These are phyloP conservation scores for Ampelocalamus luodianensis DNA, from an alignment of 176 grass and related monocot genomes.

Conservation along the genomic window DNA sequence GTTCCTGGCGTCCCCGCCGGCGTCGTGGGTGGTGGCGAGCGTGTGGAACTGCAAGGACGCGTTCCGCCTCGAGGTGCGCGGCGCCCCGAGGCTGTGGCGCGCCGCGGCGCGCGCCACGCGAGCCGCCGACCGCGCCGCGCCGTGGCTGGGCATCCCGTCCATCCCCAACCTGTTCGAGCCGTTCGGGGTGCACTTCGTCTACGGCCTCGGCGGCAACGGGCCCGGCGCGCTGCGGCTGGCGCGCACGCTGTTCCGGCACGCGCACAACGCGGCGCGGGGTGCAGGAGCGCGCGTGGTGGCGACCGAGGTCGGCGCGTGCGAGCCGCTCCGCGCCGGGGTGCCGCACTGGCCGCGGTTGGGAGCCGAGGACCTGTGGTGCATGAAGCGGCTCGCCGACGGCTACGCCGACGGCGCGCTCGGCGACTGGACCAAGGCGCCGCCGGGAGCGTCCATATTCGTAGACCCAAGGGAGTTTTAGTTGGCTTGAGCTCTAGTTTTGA, in stretches of 20 bases:
- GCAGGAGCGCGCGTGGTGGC: constrained; percentile 51
- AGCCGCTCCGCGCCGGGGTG: constrained; percentile 49
- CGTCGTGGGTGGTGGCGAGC: constrained; percentile 72
- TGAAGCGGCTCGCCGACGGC: constrained; percentile 63
- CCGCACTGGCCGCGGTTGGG: constrained; percentile 67
- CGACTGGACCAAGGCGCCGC: constrained; percentile 72
- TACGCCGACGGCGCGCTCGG: constrained; percentile 46
- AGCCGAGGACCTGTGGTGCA: constrained; percentile 75
- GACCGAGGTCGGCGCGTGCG: constrained; percentile 54
- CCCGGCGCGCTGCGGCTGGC: constrained; percentile 29
- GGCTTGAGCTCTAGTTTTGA: not conserved
- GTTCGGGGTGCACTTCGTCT: constrained; percentile 71
- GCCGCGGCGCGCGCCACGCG: constrained; percentile 46
- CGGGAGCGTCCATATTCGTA: constrained; percentile 62
- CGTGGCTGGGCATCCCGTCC: constrained; percentile 60
- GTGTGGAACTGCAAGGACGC: constrained; percentile 78
- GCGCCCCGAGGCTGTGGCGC: constrained; percentile 44
- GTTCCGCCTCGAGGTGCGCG: constrained; percentile 65
- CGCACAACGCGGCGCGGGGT: constrained; percentile 54
- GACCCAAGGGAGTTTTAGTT: constrained; percentile 80
- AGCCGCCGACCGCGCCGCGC: constrained; percentile 48
- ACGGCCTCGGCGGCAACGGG: constrained; percentile 55
- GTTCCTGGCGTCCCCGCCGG: constrained; percentile 41
- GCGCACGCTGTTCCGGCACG: constrained; percentile 54
- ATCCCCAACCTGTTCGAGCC: constrained; percentile 70